Percentiles rank a stretch among this genome's conserved stretches.
Conservation (phyloP, 805 yeast genomes). For the Metschnikowia kunwiensis region DNA sequence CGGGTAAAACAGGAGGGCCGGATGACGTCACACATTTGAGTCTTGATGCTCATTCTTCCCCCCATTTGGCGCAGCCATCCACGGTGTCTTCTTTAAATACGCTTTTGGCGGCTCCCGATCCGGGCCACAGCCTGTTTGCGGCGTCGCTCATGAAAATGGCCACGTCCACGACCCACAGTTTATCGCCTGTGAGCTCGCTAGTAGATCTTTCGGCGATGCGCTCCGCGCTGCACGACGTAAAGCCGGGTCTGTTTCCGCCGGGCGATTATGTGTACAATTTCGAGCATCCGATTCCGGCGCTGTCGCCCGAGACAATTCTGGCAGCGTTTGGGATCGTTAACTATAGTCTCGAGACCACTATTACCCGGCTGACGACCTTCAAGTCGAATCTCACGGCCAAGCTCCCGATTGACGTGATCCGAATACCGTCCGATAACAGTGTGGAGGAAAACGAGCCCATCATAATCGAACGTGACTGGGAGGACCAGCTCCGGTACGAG, state of each 20-base stretch:
- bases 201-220: conserved; percentile 25
- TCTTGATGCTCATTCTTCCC: conserved; percentile 19
- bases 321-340: conserved; percentile 80
- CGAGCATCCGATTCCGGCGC: conserved; percentile 81
- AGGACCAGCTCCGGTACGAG: conserved; percentile 84
- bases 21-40: conserved; percentile 37
- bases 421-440: conserved; percentile 75
- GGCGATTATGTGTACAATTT: conserved; percentile 93
- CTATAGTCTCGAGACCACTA: conserved; percentile 64
- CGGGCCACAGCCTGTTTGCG: conserved; percentile 14
- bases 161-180: conserved; percentile 20
- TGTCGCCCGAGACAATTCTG: conserved; percentile 73
- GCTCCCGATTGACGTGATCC: conserved; percentile 60
- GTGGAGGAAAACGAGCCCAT: conserved; percentile 92
- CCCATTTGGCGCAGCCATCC: conserved; percentile 5
- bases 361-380: conserved; percentile 83
- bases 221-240: conserved; percentile 21
- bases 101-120: background rate
- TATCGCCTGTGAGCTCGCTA: conserved; percentile 23
- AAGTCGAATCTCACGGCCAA: conserved; percentile 68
- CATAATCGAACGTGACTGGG: conserved; percentile 89
- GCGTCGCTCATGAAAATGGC: conserved; percentile 27
- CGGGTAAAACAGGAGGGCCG: conserved; percentile 1
- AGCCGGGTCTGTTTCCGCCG: conserved; percentile 51
- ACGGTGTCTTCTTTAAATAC: conserved; percentile 14